phyloP scores from a whole-genome alignment of 139 green algal genomes.

The Volvox reticuliferus region DNA sequence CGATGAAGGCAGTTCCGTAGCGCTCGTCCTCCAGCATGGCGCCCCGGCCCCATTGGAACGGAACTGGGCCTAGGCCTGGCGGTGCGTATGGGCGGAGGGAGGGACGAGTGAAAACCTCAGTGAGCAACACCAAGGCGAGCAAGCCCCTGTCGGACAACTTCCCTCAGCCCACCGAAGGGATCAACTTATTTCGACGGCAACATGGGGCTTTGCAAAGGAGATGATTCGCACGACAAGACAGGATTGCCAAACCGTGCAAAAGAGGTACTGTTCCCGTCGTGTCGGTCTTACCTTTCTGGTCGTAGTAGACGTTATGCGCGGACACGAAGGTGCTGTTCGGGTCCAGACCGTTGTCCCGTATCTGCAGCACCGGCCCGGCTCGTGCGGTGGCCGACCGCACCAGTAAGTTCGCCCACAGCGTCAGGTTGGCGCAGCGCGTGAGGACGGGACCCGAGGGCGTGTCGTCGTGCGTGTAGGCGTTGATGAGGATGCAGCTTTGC shows the following conservation, averaged over 20 bases:
- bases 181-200: too few species aligned
- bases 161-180: too few species aligned
- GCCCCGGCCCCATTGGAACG: conserved; percentile 43
- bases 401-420: conserved; percentile 34
- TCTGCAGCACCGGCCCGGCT: conserved; percentile 33
- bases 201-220: too few species aligned
- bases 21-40: conserved; percentile 55
- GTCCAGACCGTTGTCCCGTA: conserved; percentile 28
- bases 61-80: not conserved
- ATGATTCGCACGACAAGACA: too few species aligned
- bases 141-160: too few species aligned
- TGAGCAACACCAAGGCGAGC: too few species aligned
- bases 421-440: not conserved
- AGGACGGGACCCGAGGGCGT: not conserved
- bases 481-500: conserved; percentile 24
- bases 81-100: not conserved
- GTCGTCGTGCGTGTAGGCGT: conserved; percentile 17
- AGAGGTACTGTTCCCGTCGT: too few species aligned
- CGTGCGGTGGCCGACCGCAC: conserved; percentile 17
- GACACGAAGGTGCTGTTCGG: not conserved
- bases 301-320: conserved; percentile 38
- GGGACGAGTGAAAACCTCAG: too few species aligned
- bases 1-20: not conserved
- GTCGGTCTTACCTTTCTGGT: conserved; percentile 7
- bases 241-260: too few species aligned